Conservation (phyloP, 2,329 filamentous ascomycete species). For the Anthostomella pinea region DNA sequence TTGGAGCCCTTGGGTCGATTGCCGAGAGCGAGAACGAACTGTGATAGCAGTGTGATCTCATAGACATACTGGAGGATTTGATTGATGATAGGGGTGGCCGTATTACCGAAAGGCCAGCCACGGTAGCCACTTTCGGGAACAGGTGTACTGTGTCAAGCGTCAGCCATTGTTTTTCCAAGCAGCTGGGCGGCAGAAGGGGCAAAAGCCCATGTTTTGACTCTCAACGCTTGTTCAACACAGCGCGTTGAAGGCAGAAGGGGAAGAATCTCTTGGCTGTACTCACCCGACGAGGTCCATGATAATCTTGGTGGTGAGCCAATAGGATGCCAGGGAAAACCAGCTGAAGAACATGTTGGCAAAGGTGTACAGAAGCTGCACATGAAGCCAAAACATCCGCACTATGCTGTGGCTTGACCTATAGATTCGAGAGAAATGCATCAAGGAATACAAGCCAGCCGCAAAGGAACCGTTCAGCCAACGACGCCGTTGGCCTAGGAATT, state of each 20-base stretch:
- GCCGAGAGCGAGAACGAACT: constrained; percentile 91
- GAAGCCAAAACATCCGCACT: constrained; percentile 94
- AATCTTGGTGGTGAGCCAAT: constrained; percentile 89
- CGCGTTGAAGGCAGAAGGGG: no score
- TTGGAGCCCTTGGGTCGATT: constrained; percentile 92
- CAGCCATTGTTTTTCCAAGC: no score
- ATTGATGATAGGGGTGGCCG: constrained; percentile 82
- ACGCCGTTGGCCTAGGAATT: constrained; percentile 94
- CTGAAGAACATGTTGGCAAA: constrained; percentile 62
- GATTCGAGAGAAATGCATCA: constrained; percentile 95
- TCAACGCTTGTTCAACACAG: no score
- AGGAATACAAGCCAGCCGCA: constrained; percentile 86
- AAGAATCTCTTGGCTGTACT: no score
- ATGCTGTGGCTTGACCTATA: constrained; percentile 94
- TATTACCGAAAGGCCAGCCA: constrained; percentile 84
- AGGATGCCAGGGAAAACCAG: constrained; percentile 83
- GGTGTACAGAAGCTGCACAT: constrained; percentile 87
- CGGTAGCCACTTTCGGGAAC: constrained; percentile 42
- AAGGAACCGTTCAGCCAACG: constrained; percentile 98
- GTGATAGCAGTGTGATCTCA: constrained; percentile 79
- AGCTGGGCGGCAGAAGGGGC: no score
- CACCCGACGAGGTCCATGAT: constrained; percentile 89
- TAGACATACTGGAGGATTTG: constrained; percentile 84
- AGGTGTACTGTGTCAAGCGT: no score
- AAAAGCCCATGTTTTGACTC: no score